Evolutionary conservation across 2,329 filamentous ascomycete species (phyloP), one percentile per base, ranked within the genome.

Genomic region (Ceratocystis eucalypticola): DNA sequence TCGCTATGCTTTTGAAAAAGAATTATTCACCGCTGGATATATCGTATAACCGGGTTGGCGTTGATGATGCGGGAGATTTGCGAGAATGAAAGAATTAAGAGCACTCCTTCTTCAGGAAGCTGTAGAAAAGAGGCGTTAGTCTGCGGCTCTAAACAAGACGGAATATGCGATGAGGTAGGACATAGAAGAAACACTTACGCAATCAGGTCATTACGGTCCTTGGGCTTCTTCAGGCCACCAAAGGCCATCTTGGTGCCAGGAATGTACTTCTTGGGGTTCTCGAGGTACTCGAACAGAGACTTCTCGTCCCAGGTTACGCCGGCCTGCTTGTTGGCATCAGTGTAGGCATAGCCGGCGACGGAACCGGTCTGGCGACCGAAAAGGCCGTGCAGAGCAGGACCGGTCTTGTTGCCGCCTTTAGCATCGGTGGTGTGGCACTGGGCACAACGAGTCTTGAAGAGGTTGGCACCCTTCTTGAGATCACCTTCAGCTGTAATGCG

Each of bases 261-360:
- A 71, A 99, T 96, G 87, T 92, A 99, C 86, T 97, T 97, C 88
- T 99, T 99, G 82, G 94, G 94, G 88, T 97, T 97, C 86, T 99
- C 94, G 75, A 99, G 92, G 87, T 99, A 99, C 72, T 87, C 84
- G 81, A 96, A 97, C 74, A 99, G 85, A 79, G 89, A 88, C 71
- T 86, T 78, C 76, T 96, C 86, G 72, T 91, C 80, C 94, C 94
- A 99, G 74, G 80, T 83, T 73, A 99, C 86, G 74, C 88, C 92
- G 84, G 96, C 96, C 76, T 88, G 81, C 88, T 97, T 97, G 89
- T 99, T 99, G 85, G 93, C 94, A 76, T 99, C 94, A 79, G 94
- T 96, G 87, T 97, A 99, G 76, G 91, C 82, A 86, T 88, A 99
- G 72, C 94, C 93, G 61, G 91, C 88, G 73, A 95, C 90, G 77